These are phyloP conservation scores for Raphanus raphanistrum DNA, from an alignment of 345 rosid genomes.

Conservation along the genomic window DNA sequence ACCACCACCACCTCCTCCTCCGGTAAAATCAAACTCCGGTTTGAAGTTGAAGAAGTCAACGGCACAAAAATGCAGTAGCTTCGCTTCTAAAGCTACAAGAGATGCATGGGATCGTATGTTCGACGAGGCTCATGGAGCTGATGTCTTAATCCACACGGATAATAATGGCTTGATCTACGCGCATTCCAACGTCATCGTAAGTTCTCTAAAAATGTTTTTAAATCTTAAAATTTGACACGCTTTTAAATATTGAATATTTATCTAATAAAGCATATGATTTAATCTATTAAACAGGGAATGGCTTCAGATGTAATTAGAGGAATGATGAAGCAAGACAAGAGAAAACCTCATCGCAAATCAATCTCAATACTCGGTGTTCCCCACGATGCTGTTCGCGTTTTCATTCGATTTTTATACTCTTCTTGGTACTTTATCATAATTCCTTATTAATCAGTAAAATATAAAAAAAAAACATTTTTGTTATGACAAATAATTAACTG, in stretches of 20 bases:
- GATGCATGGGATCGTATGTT: constrained; percentile 79
- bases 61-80: constrained; percentile 1
- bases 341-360: constrained; percentile 40
- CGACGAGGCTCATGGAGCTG: constrained; percentile 69
- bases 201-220: constrained; percentile 14
- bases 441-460: no score
- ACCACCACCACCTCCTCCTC: constrained; percentile 26
- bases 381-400: constrained; percentile 68
- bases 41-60: not conserved
- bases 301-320: constrained; percentile 81
- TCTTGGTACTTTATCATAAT: constrained; percentile 50
- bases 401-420: constrained; percentile 77
- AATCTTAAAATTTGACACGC: no score
- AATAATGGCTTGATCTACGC: constrained; percentile 58
- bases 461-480: not conserved
- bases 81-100: constrained; percentile 46
- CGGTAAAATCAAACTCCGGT: not conserved
- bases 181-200: constrained; percentile 74
- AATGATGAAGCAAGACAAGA: constrained; percentile 62
- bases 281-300: constrained; percentile 52
- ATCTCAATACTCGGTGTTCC: constrained; percentile 75
- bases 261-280: no score
- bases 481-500: not conserved
- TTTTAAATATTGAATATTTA: no score
- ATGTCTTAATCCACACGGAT: constrained; percentile 57